Base-by-base conservation (phyloP, 768 basidiomycete species). In the Tylopilus sp. region DNA sequence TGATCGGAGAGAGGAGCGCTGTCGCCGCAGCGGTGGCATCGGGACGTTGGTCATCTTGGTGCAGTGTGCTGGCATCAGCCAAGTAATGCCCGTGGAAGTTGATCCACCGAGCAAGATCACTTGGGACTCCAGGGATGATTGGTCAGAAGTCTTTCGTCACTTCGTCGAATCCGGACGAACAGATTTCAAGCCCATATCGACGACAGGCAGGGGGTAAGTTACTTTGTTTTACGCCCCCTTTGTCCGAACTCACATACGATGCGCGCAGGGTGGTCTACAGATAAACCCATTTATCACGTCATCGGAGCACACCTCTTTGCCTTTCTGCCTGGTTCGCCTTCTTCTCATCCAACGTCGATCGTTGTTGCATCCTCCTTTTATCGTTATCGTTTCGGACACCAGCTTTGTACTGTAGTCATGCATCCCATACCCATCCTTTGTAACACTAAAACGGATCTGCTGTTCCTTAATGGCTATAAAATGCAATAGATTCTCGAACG, bases 41-140 rank as follows among this genome's bases (percentile, higher is more conserved):
- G 89, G 89, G 19, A 82, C 85, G 5, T 76, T 85, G 3, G 77
- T 91, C 47, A 78, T 92, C 67, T 75, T 91, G 65, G 77, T 92
- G 53, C 87, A 91, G 63, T 90, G 89, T 62, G 86, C 82, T 33
- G 76, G 78, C 22, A 78, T 89, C 62, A 84, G 82, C 63, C 87
- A 92, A 62, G 88, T 92, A 57, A 87, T 91, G 85, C 89, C 89
- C 29, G 87, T 91, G 57, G 89, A 92, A 65, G 85, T 91, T 46
- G 89, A 92, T 67, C 81, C 86, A 8, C 89, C 87, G 1, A 73
- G 78, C 53, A 86, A 83, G 61, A 89, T 90, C 62, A 74, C 82
- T 30, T 91, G 89, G 89, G 88, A 89, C 65, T 60, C 70, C 19
- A 76, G 88, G 50, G 83, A 83, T 12, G 89, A 92, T 68, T 92